Percentiles rank a stretch among this genome's conserved stretches.
Evolutionary conservation across 139 green algal species (phyloP).

Genomic region (Deuterostichococcus epilithicus): DNA sequence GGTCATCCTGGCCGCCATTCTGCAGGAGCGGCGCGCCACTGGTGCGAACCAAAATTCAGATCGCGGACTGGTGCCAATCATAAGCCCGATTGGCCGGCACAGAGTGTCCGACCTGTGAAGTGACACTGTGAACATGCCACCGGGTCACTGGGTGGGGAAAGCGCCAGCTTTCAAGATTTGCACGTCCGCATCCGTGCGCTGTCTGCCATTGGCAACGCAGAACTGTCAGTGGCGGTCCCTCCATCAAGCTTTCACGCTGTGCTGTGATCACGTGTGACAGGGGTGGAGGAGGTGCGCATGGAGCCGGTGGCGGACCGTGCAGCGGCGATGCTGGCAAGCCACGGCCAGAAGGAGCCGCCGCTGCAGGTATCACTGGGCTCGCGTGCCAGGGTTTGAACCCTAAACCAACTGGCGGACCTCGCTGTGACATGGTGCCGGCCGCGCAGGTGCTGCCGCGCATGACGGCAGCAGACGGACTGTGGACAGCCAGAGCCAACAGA

Average conservation of each 20-base stretch:
- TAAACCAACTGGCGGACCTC: no score
- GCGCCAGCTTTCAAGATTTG: background rate
- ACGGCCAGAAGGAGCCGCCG: background rate
- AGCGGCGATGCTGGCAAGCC: background rate
- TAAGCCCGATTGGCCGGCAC: background rate
- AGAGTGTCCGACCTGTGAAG: background rate
- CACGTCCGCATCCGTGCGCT: background rate
- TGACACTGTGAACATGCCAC: background rate
- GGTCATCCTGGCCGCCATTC: conserved; percentile 60
- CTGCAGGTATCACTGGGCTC: background rate
- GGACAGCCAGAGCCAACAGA: no score
- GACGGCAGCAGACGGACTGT: no score
- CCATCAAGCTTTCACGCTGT: background rate
- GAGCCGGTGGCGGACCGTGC: background rate
- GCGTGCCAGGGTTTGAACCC: no score
- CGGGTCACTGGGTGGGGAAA: background rate
- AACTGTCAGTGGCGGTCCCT: background rate
- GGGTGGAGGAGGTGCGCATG: background rate
- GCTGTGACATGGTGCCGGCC: no score
- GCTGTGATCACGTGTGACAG: background rate
- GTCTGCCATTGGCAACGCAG: background rate
- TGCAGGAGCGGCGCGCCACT: conserved; percentile 59
- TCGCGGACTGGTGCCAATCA: conserved; percentile 24
- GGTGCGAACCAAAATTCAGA: conserved; percentile 22
- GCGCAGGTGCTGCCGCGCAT: no score